Base-by-base conservation (phyloP, 805 yeast genomes). In the Pichia eremophila region DNA sequence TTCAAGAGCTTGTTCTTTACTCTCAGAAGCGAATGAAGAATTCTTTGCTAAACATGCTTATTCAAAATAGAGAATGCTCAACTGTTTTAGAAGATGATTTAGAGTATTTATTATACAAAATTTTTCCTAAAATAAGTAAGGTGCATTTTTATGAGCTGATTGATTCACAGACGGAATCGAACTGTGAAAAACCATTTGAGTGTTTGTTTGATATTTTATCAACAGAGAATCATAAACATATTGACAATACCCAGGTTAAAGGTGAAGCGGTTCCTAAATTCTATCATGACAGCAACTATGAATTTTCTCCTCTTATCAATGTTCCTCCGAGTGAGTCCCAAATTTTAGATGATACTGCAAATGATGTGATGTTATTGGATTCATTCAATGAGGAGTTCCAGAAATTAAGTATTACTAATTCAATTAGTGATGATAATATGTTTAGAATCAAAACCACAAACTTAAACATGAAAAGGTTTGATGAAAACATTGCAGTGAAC, bases 401-500 rank as follows among this genome's bases (percentile, higher is more conserved):
- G 15, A 34, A 34, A 34, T 14, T 34, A 4, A 34, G 36, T 15
- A 34, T 34, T 34, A 15, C 36, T 1, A 34, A 34, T 14, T 45
- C 43, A 17, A 48, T 58, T 0, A 39, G 56, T 8, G 22, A 46
- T 2, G 54, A 57, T 25, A 48, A 59, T n/a, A 44, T 70, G 4
- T 72, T 71, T 47, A 54, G 62, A 15, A 57, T 70, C 9, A 63
- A 67, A 3, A 57, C 67, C 4, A 70, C 77, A 0, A 53, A 55
- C 19, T 43, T 70, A 17, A 67, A 59, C 39, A 63, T 69, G 4
- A 65, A 59, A 47, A 53, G 74, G 19, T 46, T 64, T 44, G 66
- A 70, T 42, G 67, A 71, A 44, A 67, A 60, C 29, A 65, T 70
- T 48, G 73, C 68, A 34, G 68, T 74, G 39, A 78, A 72, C 58